Conservation (phyloP, 129 eudicot genomes). For the Gnaphalium uliginosum region DNA sequence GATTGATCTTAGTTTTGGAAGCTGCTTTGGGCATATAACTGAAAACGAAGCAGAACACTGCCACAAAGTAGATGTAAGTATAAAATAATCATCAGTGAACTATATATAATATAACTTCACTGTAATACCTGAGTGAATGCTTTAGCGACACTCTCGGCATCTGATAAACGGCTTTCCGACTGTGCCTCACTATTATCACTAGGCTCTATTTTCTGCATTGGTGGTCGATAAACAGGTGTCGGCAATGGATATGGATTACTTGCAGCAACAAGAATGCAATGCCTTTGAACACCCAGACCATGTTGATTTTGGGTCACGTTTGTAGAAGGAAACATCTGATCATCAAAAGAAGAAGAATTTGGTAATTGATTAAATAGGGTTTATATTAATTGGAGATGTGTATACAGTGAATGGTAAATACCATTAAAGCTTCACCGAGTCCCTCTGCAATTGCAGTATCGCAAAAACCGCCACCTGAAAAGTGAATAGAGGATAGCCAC, state of each 20-base stretch:
- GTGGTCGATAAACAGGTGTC: slow-evolving; percentile 88
- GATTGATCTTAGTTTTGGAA: slow-evolving; percentile 80
- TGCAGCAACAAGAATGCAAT: slow-evolving; percentile 87
- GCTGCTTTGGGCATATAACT: slow-evolving; percentile 88
- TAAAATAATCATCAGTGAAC: neutral
- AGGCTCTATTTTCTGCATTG: slow-evolving; percentile 54
- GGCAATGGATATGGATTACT: slow-evolving; percentile 95
- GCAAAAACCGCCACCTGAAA: slow-evolving; percentile 84
- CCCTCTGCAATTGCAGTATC: slow-evolving; percentile 98
- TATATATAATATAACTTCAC: slow-evolving; percentile 1
- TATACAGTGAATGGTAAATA: slow-evolving; percentile 22
- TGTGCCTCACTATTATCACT: slow-evolving; percentile 66
- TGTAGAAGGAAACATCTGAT: slow-evolving; percentile 65
- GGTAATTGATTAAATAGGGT: neutral
- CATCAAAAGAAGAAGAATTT: slow-evolving; percentile 7
- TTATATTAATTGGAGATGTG: neutral
- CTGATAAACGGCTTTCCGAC: slow-evolving; percentile 64
- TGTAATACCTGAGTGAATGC: slow-evolving; percentile 68
- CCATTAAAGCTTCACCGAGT: slow-evolving; percentile 90
- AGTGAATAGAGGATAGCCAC: slow-evolving; percentile 76
- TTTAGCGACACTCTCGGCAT: slow-evolving; percentile 86
- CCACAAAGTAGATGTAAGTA: slow-evolving; percentile 23
- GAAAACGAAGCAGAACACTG: slow-evolving; percentile 87
- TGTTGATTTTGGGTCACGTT: slow-evolving; percentile 62
- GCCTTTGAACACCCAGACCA: slow-evolving; percentile 66